Evolutionary conservation across 129 eudicot species (phyloP), one percentile per base, ranked within the genome.

Genomic region (Ambrosia trifida): DNA sequence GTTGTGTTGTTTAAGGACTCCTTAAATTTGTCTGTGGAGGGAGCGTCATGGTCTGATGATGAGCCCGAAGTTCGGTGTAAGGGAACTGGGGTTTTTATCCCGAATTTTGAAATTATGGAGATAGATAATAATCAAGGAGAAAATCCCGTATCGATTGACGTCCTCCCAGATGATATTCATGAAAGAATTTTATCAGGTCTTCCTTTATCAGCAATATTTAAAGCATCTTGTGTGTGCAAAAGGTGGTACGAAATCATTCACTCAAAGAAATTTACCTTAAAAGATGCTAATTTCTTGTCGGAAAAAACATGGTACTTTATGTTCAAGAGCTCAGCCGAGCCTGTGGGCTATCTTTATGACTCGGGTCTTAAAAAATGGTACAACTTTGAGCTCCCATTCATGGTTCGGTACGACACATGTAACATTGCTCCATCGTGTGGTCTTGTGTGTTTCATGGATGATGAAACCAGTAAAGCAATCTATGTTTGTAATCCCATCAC

Each of bases 221-320:
- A 76, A 74, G 83, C 83, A 0, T 64, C 82, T 11, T 70, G 82
- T 24, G 85, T 86, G 46, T 74, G 88, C 53, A 83, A 68, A 68
- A 83, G 83, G 46, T 86, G 88, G 91, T 60, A 83, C 17, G 49
- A 71, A 14, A 80, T 78, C 40, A 56, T 80, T 50, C 82, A 41
- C 70, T 86, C 84, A 28, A 74, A 64, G 11, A 83, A 78, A 51
- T 83, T 86, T 44, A 54, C 52, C 28, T 46, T 74, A 17, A 68
- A 63, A 30, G 57, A 53, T 5, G 68, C 66, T 13, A 49, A 19
- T 10, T 31, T 72, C 24, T 30, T 69, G 1, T 54, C 77, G 0
- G 78, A 77, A 11, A 76, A 76, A 62, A 76, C 85, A 51, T 86
- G 87, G 88, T 83, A 86, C 77, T 86, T 80, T 82, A 80, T 83